Percentiles rank a stretch among this genome's conserved stretches.
Evolutionary conservation across 2,329 filamentous ascomycete genomes (phyloP).

Genomic region (Exophiala oligosperma): DNA sequence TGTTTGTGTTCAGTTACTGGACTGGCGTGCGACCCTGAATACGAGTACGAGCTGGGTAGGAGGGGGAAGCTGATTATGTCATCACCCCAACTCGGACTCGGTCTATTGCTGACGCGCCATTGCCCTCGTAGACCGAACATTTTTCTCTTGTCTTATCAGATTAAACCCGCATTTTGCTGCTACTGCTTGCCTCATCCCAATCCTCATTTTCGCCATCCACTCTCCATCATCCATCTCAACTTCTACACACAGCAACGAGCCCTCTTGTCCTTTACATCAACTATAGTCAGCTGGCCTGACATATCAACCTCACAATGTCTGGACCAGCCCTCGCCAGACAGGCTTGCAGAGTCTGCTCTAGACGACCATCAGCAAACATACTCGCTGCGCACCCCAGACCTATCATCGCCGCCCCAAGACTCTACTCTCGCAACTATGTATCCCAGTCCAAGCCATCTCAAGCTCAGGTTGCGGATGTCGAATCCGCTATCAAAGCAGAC

Average conservation of each 20-base stretch:
- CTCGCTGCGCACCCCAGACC: conserved; percentile 32
- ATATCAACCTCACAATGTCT: conserved; percentile 52
- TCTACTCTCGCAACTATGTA: conserved; percentile 68
- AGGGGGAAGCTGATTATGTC: too few relatives aligned
- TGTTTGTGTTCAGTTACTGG: too few relatives aligned
- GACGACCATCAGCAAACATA: conserved; percentile 47
- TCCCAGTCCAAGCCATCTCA: conserved; percentile 76
- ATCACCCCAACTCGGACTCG: too few relatives aligned
- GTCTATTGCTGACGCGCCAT: too few relatives aligned
- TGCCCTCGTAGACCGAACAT: too few relatives aligned
- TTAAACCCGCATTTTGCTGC: neutral
- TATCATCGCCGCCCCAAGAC: conserved; percentile 42
- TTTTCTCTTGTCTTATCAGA: conserved; percentile 4
- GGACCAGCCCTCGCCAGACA: conserved; percentile 71
- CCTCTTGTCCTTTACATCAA: neutral
- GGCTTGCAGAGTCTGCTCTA: conserved; percentile 62
- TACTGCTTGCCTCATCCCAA: too few relatives aligned
- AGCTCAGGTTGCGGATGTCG: conserved; percentile 73
- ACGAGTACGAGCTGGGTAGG: too few relatives aligned
- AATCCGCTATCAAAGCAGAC: conserved; percentile 82
- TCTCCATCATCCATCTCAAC: neutral
- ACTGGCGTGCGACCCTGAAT: too few relatives aligned
- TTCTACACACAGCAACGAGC: neutral
- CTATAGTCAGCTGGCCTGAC: conserved; percentile 20
- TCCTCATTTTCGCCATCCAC: neutral